Base-by-base conservation (phyloP, 2,329 filamentous ascomycete species). In the Colletotrichum liaoningense region DNA sequence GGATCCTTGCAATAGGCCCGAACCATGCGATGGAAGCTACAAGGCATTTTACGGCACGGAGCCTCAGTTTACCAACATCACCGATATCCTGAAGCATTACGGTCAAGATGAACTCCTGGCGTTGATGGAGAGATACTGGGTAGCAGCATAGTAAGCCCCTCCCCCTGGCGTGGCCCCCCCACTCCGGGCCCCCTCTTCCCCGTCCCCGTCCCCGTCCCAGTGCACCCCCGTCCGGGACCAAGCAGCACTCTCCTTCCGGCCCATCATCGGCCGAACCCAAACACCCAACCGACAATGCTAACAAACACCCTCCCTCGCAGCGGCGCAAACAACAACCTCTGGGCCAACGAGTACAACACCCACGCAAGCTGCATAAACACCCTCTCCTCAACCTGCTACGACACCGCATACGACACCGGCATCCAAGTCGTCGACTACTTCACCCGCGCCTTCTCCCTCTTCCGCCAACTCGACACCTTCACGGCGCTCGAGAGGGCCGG, bases 351-450 rank as follows among this genome's bases (percentile, higher is more conserved):
- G 79, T 94, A 91, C 89, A 86, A 87, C 80, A 93, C 93, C 80
- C 92, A 94, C 80, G 93, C 90, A 38, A 93, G 92, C 14, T 94
- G 93, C 83, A 90, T 94, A 78, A 91, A 89, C 79, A 94, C 93
- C 0, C 88, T 94, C 58, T 83, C 91, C 2, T 88, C 91, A 0
- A 78, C 83, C 24, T 94, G 93, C 86, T 94, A 94, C 83, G 83
- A 84, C 49, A 83, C 87, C 69, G 88, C 89, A 77, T 84, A 86
- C 79, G 74, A 63, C 7, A 75, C 83, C 0, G 84, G 84, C n/a
- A 30, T 83, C 54, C 84, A 86, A 74, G 84, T 85, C 5, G 82
- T 86, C 28, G 84, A 86, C 79, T 86, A 86, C 80, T 86, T 86
- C 74, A 76, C 78, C 22, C 82, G 83, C n/a, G 84, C 84, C 11